phyloP scores from a whole-genome alignment of 2,329 filamentous ascomycete species.

The Penicillium occitanis region DNA sequence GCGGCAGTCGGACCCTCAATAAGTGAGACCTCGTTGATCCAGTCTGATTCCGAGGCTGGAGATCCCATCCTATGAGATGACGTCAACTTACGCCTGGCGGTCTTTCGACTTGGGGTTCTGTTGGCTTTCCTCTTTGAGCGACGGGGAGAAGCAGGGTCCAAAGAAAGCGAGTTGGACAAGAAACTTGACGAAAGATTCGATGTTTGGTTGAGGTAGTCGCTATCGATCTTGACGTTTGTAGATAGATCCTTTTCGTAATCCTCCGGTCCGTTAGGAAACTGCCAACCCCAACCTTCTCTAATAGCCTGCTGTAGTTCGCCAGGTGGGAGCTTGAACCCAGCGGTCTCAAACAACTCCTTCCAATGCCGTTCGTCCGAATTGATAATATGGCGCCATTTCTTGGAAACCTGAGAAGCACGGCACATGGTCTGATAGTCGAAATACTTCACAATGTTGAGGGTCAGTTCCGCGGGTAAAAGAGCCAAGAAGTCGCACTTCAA shows the following conservation, averaged over 20 bases:
- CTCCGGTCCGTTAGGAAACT: slow-evolving; percentile 73
- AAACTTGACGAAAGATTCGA: slow-evolving; percentile 27
- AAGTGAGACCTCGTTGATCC: slow-evolving; percentile 49
- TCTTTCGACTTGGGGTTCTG: slow-evolving; percentile 51
- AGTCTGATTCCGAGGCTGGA: slow-evolving; percentile 44
- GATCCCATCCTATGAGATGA: slow-evolving; percentile 34
- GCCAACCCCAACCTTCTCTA: slow-evolving; percentile 94
- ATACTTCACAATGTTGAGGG: slow-evolving; percentile 82
- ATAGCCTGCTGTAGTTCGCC: slow-evolving; percentile 86
- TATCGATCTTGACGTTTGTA: slow-evolving; percentile 43
- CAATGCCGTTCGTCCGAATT: slow-evolving; percentile 93
- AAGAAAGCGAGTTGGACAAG: slow-evolving; percentile 28
- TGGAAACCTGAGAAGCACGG: slow-evolving; percentile 87
- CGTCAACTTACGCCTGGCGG: slow-evolving; percentile 56
- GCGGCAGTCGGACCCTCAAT: slow-evolving; percentile 81
- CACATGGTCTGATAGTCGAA: slow-evolving; percentile 84
- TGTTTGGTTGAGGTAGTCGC: slow-evolving; percentile 30
- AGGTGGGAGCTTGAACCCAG: slow-evolving; percentile 74
- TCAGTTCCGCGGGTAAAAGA: slow-evolving; percentile 80
- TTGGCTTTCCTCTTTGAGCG: slow-evolving; percentile 52
- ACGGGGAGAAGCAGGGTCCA: slow-evolving; percentile 30
- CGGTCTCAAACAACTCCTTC: slow-evolving; percentile 85
- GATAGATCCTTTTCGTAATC: slow-evolving; percentile 76
- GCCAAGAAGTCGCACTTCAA: slow-evolving; percentile 91
- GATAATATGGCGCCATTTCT: slow-evolving; percentile 85